These are phyloP conservation scores for Hypomontagnella monticulosa DNA, from an alignment of 495 filamentous ascomycete species.

Conservation along the genomic window DNA sequence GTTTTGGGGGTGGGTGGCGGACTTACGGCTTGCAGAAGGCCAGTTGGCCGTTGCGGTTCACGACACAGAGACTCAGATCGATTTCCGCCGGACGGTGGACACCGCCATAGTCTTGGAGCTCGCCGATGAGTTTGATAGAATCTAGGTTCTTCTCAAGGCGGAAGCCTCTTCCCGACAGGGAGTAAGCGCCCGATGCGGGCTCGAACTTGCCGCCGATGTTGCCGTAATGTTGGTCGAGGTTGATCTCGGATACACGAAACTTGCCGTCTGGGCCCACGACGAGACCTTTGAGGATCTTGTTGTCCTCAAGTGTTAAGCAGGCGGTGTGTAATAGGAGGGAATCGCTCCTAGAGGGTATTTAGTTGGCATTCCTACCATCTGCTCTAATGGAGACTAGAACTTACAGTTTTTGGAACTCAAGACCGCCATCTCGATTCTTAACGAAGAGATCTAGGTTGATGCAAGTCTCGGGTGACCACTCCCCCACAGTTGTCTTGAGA, in stretches of 20 bases:
- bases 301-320: conserved; percentile 11
- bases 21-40: conserved; percentile 28
- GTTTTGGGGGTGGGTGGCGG: not conserved
- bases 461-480: conserved; percentile 16
- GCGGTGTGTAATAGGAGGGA: conserved; percentile 31
- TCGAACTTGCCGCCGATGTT: conserved; percentile 35
- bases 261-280: conserved; percentile 33
- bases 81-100: conserved; percentile 25
- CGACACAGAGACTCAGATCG: conserved; percentile 20
- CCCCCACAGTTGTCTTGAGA: conserved; percentile 12
- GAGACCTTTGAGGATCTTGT: conserved; percentile 16
- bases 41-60: conserved; percentile 27
- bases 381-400: not conserved
- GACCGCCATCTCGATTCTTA: conserved; percentile 30
- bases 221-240: conserved; percentile 36
- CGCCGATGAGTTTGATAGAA: conserved; percentile 22
- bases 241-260: conserved; percentile 25
- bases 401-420: conserved; percentile 34
- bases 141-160: conserved; percentile 15
- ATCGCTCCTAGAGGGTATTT: conserved; percentile 18
- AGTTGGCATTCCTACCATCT: not conserved
- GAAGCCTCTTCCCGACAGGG: conserved; percentile 26
- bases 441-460: conserved; percentile 37
- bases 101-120: conserved; percentile 27
- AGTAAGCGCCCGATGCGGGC: conserved; percentile 22